These are phyloP conservation scores for Lentinus tigrinus DNA, from an alignment of 768 basidiomycete species.

Conservation along the genomic window DNA sequence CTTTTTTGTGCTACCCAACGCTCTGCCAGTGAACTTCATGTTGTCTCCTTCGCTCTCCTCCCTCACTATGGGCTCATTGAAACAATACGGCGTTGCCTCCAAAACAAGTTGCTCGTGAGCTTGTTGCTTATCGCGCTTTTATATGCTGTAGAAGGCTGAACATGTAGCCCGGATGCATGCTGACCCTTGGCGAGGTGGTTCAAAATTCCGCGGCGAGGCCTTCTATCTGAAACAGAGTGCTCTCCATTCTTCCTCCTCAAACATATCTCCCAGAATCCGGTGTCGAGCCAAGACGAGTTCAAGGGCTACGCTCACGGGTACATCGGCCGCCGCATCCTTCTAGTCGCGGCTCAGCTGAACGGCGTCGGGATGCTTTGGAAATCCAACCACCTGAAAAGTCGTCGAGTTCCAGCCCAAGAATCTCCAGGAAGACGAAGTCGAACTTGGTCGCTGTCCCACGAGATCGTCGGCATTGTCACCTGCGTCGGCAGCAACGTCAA, in stretches of 20 bases:
- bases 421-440: slow-evolving; percentile 52
- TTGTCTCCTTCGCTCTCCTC: too few relatives aligned
- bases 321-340: neutral
- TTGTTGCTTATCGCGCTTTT: too few relatives aligned
- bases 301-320: slow-evolving; percentile 28
- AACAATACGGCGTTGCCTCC: too few relatives aligned
- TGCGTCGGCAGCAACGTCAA: slow-evolving; percentile 54
- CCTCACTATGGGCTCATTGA: too few relatives aligned
- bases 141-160: too few relatives aligned
- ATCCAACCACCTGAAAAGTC: slow-evolving; percentile 35
- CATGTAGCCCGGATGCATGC: too few relatives aligned
- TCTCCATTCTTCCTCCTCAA: neutral
- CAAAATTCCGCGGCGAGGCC: too few relatives aligned
- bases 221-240: too few relatives aligned
- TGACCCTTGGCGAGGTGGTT: too few relatives aligned
- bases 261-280: neutral
- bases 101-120: too few relatives aligned
- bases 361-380: neutral
- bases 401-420: slow-evolving; percentile 53
- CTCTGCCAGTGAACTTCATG: too few relatives aligned
- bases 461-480: slow-evolving; percentile 54
- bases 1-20: too few relatives aligned
- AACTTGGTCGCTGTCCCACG: slow-evolving; percentile 48
- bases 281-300: slow-evolving; percentile 19
- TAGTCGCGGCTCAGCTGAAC: neutral